These are phyloP conservation scores for Uromyces viciae-fabae DNA, from an alignment of 1,284 basidiomycete species.

Conservation along the genomic window DNA sequence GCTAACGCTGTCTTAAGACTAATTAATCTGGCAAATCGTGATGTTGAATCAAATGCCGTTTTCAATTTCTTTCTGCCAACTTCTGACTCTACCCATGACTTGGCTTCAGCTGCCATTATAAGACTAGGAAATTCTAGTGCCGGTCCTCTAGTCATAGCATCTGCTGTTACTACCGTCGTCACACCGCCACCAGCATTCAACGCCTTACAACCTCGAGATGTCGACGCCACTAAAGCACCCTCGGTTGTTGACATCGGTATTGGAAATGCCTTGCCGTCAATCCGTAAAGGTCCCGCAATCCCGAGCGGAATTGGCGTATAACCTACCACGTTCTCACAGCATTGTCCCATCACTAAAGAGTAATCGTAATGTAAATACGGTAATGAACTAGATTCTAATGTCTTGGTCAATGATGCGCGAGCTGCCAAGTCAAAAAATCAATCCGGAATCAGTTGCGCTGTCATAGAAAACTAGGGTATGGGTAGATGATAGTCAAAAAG, in stretches of 20 bases:
- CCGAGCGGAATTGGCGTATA: slow-evolving; percentile 95
- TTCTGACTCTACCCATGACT: slow-evolving; percentile 80
- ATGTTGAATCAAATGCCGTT: slow-evolving; percentile 88
- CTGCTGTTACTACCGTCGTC: slow-evolving; percentile 83
- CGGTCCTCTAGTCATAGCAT: slow-evolving; percentile 97
- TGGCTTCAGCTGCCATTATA: slow-evolving; percentile 73
- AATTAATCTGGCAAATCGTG: slow-evolving; percentile 78
- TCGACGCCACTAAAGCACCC: slow-evolving; percentile 94
- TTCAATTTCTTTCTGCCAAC: slow-evolving; percentile 75
- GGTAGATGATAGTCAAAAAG: too few relatives aligned
- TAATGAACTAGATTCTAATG: slow-evolving; percentile 76
- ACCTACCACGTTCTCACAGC: slow-evolving; percentile 98
- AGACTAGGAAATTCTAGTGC: slow-evolving; percentile 91
- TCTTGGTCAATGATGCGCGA: slow-evolving; percentile 77
- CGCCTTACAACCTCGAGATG: slow-evolving; percentile 95
- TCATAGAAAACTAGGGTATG: background rate
- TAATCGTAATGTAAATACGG: slow-evolving; percentile 89
- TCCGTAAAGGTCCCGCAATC: slow-evolving; percentile 87
- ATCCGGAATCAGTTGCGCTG: background rate
- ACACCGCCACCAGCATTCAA: slow-evolving; percentile 94
- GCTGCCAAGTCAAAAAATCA: slow-evolving; percentile 53
- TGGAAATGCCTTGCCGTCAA: slow-evolving; percentile 79
- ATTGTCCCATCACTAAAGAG: slow-evolving; percentile 87
- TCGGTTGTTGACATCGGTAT: slow-evolving; percentile 99
- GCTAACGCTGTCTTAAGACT: slow-evolving; percentile 79